These are phyloP conservation scores for Botrytis deweyae DNA, from an alignment of 2,329 filamentous ascomycete species.

Conservation along the genomic window DNA sequence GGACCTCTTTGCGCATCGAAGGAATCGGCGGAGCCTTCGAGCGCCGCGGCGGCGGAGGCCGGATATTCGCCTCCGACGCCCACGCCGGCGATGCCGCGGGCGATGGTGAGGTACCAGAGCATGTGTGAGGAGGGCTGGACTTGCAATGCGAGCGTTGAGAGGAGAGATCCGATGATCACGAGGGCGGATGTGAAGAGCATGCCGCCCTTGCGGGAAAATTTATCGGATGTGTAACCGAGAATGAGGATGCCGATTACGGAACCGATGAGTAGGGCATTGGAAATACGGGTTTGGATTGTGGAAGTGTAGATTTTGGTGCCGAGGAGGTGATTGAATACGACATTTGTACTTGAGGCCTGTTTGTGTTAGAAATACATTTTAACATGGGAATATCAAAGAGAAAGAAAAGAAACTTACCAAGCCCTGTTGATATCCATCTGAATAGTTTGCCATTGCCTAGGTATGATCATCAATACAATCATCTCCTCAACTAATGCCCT, in stretches of 20 bases:
- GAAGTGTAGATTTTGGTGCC: conserved; percentile 37
- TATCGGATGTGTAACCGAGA: conserved; percentile 39
- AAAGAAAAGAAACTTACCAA: background rate
- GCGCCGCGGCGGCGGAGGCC: conserved; percentile 41
- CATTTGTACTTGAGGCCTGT: conserved; percentile 39
- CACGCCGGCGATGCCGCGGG: conserved; percentile 42
- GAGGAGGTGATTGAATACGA: conserved; percentile 39
- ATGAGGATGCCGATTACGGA: conserved; percentile 40
- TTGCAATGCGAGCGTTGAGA: conserved; percentile 31
- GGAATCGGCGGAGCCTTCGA: conserved; percentile 40
- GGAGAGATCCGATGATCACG: conserved; percentile 38
- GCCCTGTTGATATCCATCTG: conserved; percentile 19
- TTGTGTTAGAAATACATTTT: background rate
- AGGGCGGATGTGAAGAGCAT: conserved; percentile 39
- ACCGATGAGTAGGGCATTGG: conserved; percentile 40
- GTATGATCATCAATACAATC: background rate
- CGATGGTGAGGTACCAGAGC: conserved; percentile 43
- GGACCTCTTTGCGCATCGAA: conserved; percentile 15
- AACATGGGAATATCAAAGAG: background rate
- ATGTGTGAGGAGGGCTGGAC: conserved; percentile 38
- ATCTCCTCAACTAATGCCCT: too few species aligned
- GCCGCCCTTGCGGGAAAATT: conserved; percentile 39
- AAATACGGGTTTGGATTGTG: conserved; percentile 37
- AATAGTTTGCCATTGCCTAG: conserved; percentile 19
- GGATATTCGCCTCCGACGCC: conserved; percentile 44